phyloP scores from a whole-genome alignment of 805 yeast species.

The Myxozyma vanderwaltii region DNA sequence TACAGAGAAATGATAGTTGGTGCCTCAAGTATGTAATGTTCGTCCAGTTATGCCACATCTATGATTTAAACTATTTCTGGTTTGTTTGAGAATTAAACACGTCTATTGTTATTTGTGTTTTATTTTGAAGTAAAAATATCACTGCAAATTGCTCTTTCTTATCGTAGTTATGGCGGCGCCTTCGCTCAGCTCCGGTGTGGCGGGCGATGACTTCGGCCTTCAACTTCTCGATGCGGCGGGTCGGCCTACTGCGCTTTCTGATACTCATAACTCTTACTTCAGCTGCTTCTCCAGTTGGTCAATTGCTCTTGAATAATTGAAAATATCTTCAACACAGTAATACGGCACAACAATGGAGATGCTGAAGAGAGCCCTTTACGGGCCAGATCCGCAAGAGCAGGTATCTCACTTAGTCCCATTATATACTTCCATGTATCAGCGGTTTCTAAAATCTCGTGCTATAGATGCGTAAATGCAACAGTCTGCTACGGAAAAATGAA shows the following conservation, averaged over 20 bases:
- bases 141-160: neutral
- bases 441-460: neutral
- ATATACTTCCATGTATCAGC: neutral
- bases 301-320: too few relatives aligned
- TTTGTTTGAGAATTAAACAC: neutral
- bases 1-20: too few relatives aligned
- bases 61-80: neutral
- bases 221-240: too few relatives aligned
- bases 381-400: conserved; percentile 94
- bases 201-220: too few relatives aligned
- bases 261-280: too few relatives aligned
- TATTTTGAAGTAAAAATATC: too few relatives aligned
- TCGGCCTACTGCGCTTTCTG: too few relatives aligned
- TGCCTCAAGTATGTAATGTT: neutral
- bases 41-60: neutral
- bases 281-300: too few relatives aligned
- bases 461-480: conserved; percentile 67
- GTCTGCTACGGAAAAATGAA: conserved; percentile 77
- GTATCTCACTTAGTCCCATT: conserved; percentile 44
- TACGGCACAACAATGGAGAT: conserved; percentile 68
- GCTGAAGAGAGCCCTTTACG: conserved; percentile 86
- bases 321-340: neutral
- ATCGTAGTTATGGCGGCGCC: too few relatives aligned
- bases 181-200: too few relatives aligned
- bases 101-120: neutral